Conservation (phyloP, 257 asterid species). For the Rauvolfia tetraphylla region DNA sequence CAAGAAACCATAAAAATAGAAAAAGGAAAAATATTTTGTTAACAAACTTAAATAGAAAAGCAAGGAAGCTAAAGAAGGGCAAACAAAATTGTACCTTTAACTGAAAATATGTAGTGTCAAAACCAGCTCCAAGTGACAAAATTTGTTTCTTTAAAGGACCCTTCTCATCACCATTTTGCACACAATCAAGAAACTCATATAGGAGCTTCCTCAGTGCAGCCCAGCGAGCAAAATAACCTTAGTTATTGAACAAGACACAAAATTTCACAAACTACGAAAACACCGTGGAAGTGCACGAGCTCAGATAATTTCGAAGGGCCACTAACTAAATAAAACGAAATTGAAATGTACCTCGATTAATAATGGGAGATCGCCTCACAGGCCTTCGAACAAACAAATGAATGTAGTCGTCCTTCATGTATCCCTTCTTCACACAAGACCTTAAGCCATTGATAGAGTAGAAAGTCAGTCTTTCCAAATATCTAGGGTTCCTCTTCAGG, state of each 20-base stretch:
- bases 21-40: background rate
- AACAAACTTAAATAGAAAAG: constrained; percentile 1
- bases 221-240: constrained; percentile 95
- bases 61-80: constrained; percentile 15
- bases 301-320: background rate
- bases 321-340: constrained; percentile 6
- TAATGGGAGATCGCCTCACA: constrained; percentile 88
- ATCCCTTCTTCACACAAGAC: constrained; percentile 89
- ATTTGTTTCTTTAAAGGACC: constrained; percentile 66
- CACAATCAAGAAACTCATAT: constrained; percentile 68
- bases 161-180: constrained; percentile 31
- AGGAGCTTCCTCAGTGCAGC: constrained; percentile 82
- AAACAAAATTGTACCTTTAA: constrained; percentile 62
- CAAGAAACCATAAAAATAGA: constrained; percentile 23
- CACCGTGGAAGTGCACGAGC: constrained; percentile 14
- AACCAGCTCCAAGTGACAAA: constrained; percentile 94
- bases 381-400: constrained; percentile 79
- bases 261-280: background rate
- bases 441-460: constrained; percentile 24
- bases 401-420: constrained; percentile 80
- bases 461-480: background rate
- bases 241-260: constrained; percentile 1
- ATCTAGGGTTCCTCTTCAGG: background rate
- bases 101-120: constrained; percentile 88
- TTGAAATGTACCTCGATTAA: constrained; percentile 69